Percentiles rank a stretch among this genome's conserved stretches.
These are phyloP conservation scores for Codiaeum variegatum DNA, from an alignment of 441 rosid species.

Conservation along the genomic window DNA sequence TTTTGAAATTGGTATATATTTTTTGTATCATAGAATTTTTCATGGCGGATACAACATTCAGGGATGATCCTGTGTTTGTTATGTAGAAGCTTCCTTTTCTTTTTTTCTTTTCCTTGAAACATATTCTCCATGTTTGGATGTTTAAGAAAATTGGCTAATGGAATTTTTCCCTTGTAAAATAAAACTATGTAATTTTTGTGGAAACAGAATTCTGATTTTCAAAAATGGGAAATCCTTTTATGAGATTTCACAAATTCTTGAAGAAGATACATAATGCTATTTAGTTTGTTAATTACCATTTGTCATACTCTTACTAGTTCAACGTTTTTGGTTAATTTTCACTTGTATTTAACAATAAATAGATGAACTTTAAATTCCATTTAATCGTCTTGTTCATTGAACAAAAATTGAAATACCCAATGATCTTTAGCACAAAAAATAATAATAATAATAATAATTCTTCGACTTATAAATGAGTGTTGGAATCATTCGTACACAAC, in stretches of 20 bases:
- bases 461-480: no score
- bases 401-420: background rate
- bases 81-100: background rate
- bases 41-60: background rate
- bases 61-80: background rate
- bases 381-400: background rate
- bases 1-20: background rate
- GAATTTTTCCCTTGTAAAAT: background rate
- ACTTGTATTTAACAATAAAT: background rate
- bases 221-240: background rate
- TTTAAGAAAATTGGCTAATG: background rate
- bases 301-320: background rate
- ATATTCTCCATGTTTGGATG: background rate
- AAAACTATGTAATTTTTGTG: no score
- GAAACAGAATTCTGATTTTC: background rate
- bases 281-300: background rate
- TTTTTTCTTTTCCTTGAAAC: background rate
- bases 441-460: no score
- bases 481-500: no score
- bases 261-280: background rate
- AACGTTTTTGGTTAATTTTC: background rate
- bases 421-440: background rate
- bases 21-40: background rate
- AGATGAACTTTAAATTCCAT: background rate
- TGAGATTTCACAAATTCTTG: background rate